Evolutionary conservation across 1,139 yeast genomes (phyloP).

Genomic region (Taphrina confusa): DNA sequence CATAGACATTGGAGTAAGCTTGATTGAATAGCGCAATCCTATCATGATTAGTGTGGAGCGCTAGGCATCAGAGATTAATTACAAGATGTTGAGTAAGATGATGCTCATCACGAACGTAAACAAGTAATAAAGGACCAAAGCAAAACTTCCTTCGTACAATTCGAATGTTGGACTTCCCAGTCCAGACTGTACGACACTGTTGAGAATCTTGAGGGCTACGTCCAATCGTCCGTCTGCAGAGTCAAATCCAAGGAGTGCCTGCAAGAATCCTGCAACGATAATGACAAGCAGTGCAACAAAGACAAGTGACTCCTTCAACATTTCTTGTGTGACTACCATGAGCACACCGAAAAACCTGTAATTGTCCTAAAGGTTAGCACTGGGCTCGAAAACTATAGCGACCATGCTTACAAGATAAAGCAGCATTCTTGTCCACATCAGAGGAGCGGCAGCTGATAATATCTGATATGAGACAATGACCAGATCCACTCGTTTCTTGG

Average conservation of each 20-base stretch:
- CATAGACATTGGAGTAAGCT: slow-evolving; percentile 78
- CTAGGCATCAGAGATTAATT: neutral
- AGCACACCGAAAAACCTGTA: slow-evolving; percentile 83
- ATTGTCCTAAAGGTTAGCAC: neutral
- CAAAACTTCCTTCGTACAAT: slow-evolving; percentile 71
- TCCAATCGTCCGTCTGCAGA: slow-evolving; percentile 83
- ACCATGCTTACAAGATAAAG: slow-evolving; percentile 59
- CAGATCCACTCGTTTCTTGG: slow-evolving; percentile 49
- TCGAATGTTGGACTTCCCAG: slow-evolving; percentile 73
- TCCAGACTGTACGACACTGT: slow-evolving; percentile 68
- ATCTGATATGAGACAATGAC: slow-evolving; percentile 71
- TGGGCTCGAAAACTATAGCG: slow-evolving; percentile 20
- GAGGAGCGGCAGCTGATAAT: slow-evolving; percentile 78
- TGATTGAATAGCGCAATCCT: slow-evolving; percentile 81
- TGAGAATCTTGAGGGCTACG: slow-evolving; percentile 64
- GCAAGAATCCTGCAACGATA: slow-evolving; percentile 76
- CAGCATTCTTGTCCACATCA: slow-evolving; percentile 80
- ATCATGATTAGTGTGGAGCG: slow-evolving; percentile 57
- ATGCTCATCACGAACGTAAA: slow-evolving; percentile 75
- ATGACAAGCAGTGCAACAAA: slow-evolving; percentile 73
- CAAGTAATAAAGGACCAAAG: slow-evolving; percentile 69
- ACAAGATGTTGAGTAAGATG: slow-evolving; percentile 49
- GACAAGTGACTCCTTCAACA: slow-evolving; percentile 81
- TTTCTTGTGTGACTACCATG: slow-evolving; percentile 78
- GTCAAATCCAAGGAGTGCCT: slow-evolving; percentile 83